Percentiles rank a stretch among this genome's conserved stretches.
These are phyloP conservation scores for Suillus ampliporus DNA, from an alignment of 768 basidiomycete genomes.

Conservation along the genomic window DNA sequence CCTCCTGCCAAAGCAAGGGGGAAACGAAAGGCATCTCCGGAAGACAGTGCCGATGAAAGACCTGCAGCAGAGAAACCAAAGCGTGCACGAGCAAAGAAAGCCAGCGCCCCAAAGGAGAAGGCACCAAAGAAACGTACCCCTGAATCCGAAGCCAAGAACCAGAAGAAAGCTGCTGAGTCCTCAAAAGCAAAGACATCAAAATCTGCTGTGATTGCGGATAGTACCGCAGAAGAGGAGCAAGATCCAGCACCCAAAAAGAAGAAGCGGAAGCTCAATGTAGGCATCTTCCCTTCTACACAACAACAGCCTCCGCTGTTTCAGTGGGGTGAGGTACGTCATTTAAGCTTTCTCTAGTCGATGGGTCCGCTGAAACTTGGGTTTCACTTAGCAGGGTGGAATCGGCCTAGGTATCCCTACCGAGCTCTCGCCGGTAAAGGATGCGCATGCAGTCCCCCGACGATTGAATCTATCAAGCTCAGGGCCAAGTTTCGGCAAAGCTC, in stretches of 20 bases:
- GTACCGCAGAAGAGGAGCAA: conserved; percentile 21
- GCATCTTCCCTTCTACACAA: conserved; percentile 29
- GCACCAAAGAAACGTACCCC: conserved; percentile 22
- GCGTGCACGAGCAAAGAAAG: conserved; percentile 29
- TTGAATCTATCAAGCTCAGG: conserved; percentile 33
- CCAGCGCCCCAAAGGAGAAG: conserved; percentile 20
- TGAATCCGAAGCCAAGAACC: conserved; percentile 25
- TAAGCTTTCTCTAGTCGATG: conserved; percentile 2
- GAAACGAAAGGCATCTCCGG: conserved; percentile 43
- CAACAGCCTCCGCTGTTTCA: conserved; percentile 45
- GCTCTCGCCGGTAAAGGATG: conserved; percentile 69
- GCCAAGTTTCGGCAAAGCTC: conserved; percentile 11
- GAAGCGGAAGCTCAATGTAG: conserved; percentile 73
- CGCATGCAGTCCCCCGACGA: conserved; percentile 54
- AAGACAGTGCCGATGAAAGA: conserved; percentile 24
- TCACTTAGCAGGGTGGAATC: conserved; percentile 39
- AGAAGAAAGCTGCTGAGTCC: conserved; percentile 20
- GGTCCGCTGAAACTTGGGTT: conserved; percentile 6
- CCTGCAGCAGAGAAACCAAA: conserved; percentile 33
- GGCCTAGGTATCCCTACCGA: conserved; percentile 67
- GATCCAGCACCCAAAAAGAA: conserved; percentile 59
- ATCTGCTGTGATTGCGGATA: conserved; percentile 23
- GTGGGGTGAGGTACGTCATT: conserved; percentile 49
- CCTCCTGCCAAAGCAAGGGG: conserved; percentile 38
- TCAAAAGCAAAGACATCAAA: conserved; percentile 24